Evolutionary conservation across 768 basidiomycete species (phyloP).

Genomic region (Fomitopsis serialis): DNA sequence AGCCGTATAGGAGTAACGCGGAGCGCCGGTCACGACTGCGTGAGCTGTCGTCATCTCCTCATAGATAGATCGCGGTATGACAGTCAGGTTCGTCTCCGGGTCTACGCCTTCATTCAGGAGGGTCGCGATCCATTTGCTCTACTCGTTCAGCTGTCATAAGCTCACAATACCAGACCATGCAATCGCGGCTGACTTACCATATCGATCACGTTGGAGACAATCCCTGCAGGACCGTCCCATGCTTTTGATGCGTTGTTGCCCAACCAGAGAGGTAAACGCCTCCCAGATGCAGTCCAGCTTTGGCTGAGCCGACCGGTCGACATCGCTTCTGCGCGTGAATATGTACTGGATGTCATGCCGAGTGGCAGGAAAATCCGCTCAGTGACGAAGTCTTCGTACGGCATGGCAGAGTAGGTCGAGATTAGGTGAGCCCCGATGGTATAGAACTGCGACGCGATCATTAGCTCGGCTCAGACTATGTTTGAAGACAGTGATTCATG

Average conservation of each 20-base stretch:
- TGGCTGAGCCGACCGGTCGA: constrained; percentile 28
- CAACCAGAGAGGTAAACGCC: constrained; percentile 29
- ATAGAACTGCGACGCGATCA: constrained; percentile 30
- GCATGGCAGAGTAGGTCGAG: constrained; percentile 24
- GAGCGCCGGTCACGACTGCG: constrained; percentile 16
- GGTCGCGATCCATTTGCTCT: constrained; percentile 36
- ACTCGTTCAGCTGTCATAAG: too few species aligned
- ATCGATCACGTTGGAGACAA: constrained; percentile 38
- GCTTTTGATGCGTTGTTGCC: constrained; percentile 20
- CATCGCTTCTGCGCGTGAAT: constrained; percentile 27
- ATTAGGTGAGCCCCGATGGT: constrained; percentile 30
- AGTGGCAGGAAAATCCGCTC: constrained; percentile 36
- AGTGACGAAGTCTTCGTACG: constrained; percentile 35
- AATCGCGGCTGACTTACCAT: too few species aligned
- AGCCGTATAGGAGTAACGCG: constrained; percentile 16
- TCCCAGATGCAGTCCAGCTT: constrained; percentile 27
- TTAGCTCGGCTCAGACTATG: background rate
- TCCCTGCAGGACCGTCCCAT: constrained; percentile 35
- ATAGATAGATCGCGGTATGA: constrained; percentile 29
- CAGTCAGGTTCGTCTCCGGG: constrained; percentile 21
- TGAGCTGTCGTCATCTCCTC: constrained; percentile 27
- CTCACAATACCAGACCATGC: too few species aligned
- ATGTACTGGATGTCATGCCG: constrained; percentile 36
- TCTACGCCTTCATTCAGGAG: constrained; percentile 31
- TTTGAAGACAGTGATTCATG: background rate